phyloP scores from a whole-genome alignment of 306 rosid genomes.

The Ceratonia siliqua region DNA sequence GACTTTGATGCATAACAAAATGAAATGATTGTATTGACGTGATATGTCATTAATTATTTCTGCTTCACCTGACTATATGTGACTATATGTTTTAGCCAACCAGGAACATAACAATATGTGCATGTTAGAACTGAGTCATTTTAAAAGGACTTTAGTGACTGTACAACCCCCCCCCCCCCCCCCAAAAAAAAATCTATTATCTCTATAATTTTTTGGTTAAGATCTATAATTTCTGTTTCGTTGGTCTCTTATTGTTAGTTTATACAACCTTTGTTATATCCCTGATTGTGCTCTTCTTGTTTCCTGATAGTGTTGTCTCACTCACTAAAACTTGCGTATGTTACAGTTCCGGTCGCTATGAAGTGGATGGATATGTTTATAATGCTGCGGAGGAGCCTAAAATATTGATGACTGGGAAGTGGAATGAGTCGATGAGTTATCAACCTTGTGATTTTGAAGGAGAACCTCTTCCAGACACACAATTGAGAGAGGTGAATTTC shows the following conservation, averaged over 20 bases:
- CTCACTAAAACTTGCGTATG: neutral
- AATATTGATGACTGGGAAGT: slow-evolving; percentile 89
- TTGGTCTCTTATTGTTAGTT: slow-evolving; percentile 10
- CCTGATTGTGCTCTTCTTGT: slow-evolving; percentile 17
- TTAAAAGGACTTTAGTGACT: slow-evolving; percentile 17
- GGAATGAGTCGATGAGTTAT: slow-evolving; percentile 83
- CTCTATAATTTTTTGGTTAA: neutral
- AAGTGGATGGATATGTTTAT: slow-evolving; percentile 94
- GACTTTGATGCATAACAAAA: slow-evolving; percentile 20
- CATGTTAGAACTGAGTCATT: neutral
- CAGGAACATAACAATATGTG: neutral
- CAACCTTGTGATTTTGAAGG: slow-evolving; percentile 91
- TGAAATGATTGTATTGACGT: slow-evolving; percentile 17
- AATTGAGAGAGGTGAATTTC: slow-evolving; percentile 75
- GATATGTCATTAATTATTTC: slow-evolving; percentile 6
- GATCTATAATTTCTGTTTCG: slow-evolving; percentile 24
- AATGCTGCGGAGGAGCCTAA: slow-evolving; percentile 89
- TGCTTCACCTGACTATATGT: slow-evolving; percentile 16
- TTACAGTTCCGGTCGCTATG: slow-evolving; percentile 87
- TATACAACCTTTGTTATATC: slow-evolving; percentile 6
- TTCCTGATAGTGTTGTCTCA: neutral
- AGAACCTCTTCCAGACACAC: slow-evolving; percentile 82
- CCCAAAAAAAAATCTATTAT: neutral
- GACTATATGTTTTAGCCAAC: slow-evolving; percentile 10
- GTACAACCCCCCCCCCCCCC: neutral